Conservation (phyloP, 352 stramenopile species). For the Phytophthora lateralis region DNA sequence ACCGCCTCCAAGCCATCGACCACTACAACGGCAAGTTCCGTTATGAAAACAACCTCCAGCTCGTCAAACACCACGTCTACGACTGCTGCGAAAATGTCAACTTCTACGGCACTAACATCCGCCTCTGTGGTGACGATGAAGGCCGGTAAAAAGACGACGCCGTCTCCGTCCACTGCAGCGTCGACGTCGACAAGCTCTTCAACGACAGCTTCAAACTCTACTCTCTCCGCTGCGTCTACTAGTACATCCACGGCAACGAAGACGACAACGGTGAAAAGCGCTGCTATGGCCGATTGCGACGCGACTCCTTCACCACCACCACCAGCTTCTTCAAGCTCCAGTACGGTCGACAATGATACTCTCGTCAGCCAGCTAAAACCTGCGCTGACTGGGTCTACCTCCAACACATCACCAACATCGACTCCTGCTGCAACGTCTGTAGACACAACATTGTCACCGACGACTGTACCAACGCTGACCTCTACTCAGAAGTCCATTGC, state of each 20-base stretch:
- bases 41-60: slow-evolving; percentile 3
- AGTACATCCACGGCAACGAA: slow-evolving; percentile 6
- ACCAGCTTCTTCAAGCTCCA: background rate
- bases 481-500: background rate
- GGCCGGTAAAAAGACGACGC: background rate
- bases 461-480: background rate
- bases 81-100: background rate
- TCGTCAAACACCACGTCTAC: slow-evolving; percentile 8
- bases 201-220: background rate
- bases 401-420: background rate
- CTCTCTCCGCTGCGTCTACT: slow-evolving; percentile 3
- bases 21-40: slow-evolving; percentile 1
- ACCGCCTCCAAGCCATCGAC: background rate
- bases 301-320: background rate
- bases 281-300: background rate
- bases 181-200: slow-evolving; percentile 15
- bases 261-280: slow-evolving; percentile 4
- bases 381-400: slow-evolving; percentile 6
- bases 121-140: slow-evolving; percentile 19
- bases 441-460: background rate
- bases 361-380: slow-evolving; percentile 22
- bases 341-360: slow-evolving; percentile 15
- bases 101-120: slow-evolving; percentile 13
- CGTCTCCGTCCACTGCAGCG: background rate
- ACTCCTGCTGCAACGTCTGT: slow-evolving; percentile 3